A percentile compares a stretch with the other conserved stretches of the same genome.
phyloP scores from a whole-genome alignment of 23 red algal genomes.

The Gracilariopsis chorda region DNA sequence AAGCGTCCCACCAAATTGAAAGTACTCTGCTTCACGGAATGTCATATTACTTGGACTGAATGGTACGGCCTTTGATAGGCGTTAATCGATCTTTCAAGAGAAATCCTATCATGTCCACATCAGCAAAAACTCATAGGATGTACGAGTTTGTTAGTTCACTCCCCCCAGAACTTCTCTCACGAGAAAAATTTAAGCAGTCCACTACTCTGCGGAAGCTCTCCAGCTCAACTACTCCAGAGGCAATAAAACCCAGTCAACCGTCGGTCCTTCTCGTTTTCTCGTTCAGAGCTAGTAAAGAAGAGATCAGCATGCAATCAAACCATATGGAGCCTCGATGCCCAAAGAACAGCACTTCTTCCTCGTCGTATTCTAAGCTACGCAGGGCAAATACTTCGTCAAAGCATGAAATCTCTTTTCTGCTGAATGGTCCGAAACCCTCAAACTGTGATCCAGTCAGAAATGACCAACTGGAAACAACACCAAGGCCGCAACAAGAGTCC shows the following conservation, averaged over 20 bases:
- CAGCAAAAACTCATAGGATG: not conserved
- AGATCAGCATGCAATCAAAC: not conserved
- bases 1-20: not conserved
- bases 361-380: not conserved
- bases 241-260: not conserved
- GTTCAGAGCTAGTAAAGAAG: not conserved
- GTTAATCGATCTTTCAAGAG: not conserved
- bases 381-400: not conserved
- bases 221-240: not conserved
- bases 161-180: not conserved
- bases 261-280: no score
- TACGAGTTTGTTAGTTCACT: not conserved
- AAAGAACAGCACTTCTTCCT: not conserved
- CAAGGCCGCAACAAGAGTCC: not conserved
- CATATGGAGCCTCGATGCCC: not conserved
- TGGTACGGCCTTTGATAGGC: not conserved
- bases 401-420: constrained; percentile 4
- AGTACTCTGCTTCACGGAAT: not conserved
- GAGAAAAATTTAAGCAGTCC: not conserved
- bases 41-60: not conserved
- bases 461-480: not conserved
- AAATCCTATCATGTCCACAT: not conserved
- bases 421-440: not conserved
- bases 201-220: not conserved
- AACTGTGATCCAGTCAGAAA: not conserved